Conservation (phyloP, 202 grass and related monocot species). For the Cymbopogon flexuosus region DNA sequence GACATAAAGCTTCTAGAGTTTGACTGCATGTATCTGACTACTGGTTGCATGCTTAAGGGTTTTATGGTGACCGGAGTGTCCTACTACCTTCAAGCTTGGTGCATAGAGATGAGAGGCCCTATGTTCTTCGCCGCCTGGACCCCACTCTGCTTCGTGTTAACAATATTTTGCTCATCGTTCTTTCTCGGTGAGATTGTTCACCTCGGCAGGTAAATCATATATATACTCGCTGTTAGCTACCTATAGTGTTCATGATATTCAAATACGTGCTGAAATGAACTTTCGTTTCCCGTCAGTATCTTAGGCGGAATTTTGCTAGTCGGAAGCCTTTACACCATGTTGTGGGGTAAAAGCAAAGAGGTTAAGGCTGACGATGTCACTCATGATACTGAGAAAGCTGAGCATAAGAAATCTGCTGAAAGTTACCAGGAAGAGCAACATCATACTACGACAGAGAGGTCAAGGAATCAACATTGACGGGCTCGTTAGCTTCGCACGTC, state of each 20-base stretch:
- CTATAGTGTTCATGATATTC: not conserved
- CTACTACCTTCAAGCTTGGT: constrained; percentile 64
- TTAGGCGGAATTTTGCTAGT: constrained; percentile 18
- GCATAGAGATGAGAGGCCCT: constrained; percentile 51
- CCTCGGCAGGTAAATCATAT: constrained; percentile 36
- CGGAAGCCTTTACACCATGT: not conserved
- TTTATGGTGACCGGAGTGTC: constrained; percentile 44
- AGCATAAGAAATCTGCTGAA: not conserved
- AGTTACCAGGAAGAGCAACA: not conserved
- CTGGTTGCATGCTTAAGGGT: constrained; percentile 21
- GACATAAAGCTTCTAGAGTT: too few relatives aligned
- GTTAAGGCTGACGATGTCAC: not conserved
- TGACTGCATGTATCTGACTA: too few relatives aligned
- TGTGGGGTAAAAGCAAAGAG: constrained; percentile 52
- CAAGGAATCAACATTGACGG: not conserved
- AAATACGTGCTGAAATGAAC: not conserved
- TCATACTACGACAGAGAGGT: not conserved
- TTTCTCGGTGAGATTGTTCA: constrained; percentile 55
- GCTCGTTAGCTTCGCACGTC: not conserved
- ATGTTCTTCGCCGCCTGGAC: constrained; percentile 52
- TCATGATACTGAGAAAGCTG: not conserved
- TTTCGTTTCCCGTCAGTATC: constrained; percentile 22
- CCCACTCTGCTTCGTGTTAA: constrained; percentile 46
- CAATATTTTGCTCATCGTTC: constrained; percentile 54
- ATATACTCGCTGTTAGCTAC: not conserved